These are phyloP conservation scores for Lecanoromycetidae sp. DNA, from an alignment of 2,329 filamentous ascomycete species.

Conservation along the genomic window DNA sequence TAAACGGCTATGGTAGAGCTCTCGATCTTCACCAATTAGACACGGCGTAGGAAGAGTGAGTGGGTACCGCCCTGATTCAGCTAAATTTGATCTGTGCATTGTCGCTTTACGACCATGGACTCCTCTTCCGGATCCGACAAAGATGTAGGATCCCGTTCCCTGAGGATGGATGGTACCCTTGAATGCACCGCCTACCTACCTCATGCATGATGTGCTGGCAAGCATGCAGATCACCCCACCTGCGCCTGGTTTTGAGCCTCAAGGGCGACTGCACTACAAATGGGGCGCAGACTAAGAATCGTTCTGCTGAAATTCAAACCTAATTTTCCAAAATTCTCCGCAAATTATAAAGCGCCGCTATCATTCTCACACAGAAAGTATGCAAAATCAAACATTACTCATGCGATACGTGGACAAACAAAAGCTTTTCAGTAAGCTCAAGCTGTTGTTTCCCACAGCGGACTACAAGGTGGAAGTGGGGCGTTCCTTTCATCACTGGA, in stretches of 20 bases:
- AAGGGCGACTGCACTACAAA: not conserved
- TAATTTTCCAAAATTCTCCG: not conserved
- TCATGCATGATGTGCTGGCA: conserved; percentile 1
- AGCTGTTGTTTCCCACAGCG: not conserved
- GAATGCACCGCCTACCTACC: too few species aligned
- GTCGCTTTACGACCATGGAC: not conserved
- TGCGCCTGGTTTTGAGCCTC: not conserved
- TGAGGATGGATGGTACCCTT: too few species aligned
- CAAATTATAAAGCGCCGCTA: not conserved
- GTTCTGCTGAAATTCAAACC: too few species aligned
- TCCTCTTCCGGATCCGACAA: too few species aligned
- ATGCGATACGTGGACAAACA: conserved; percentile 5
- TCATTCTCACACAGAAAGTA: not conserved
- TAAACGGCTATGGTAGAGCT: conserved; percentile 1
- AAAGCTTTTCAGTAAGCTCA: conserved; percentile 1
- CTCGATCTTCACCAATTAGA: conserved; percentile 5
- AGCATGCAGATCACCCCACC: not conserved
- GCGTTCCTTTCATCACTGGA: not conserved
- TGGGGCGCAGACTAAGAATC: too few species aligned
- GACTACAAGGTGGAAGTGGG: conserved; percentile 6
- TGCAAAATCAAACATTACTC: conserved; percentile 7
- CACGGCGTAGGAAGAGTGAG: not conserved
- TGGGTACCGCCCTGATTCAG: not conserved
- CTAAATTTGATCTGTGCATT: not conserved
- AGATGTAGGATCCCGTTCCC: too few species aligned